A percentile compares a stretch with the other conserved stretches of the same genome.
Evolutionary conservation across 73 alveolate genomes (phyloP).

Genomic region (Halteria grandinella): DNA sequence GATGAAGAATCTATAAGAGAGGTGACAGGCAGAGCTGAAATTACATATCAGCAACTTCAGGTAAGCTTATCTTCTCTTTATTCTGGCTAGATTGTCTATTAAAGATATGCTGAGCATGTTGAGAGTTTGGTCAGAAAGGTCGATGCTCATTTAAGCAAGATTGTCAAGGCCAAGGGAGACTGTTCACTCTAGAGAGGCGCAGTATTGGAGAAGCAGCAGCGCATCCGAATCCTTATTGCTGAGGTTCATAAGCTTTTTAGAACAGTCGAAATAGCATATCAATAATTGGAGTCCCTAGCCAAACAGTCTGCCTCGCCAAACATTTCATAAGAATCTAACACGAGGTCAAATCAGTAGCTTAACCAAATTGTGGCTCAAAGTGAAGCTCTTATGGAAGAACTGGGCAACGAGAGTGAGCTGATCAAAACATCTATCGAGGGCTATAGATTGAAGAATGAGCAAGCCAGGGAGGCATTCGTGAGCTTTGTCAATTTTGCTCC

Average conservation of each 20-base stretch:
- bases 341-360: neutral
- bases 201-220: neutral
- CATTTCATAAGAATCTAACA: neutral
- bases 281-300: too few species aligned
- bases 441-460: constrained; percentile 26
- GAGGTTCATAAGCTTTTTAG: neutral
- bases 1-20: constrained; percentile 32
- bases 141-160: neutral
- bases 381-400: neutral
- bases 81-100: too few species aligned
- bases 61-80: neutral
- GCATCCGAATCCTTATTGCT: neutral
- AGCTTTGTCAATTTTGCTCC: constrained; percentile 50
- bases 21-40: constrained; percentile 9
- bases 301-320: too few species aligned
- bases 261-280: neutral
- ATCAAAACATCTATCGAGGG: constrained; percentile 1
- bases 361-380: neutral
- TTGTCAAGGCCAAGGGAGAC: constrained; percentile 24
- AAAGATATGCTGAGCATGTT: neutral
- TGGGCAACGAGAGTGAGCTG: neutral
- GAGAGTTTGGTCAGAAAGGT: neutral
- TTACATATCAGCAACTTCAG: constrained; percentile 1
- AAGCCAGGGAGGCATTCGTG: constrained; percentile 12
- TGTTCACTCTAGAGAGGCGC: neutral